Conservation (phyloP, 2,329 filamentous ascomycete genomes). For the Boeremia exigua region DNA sequence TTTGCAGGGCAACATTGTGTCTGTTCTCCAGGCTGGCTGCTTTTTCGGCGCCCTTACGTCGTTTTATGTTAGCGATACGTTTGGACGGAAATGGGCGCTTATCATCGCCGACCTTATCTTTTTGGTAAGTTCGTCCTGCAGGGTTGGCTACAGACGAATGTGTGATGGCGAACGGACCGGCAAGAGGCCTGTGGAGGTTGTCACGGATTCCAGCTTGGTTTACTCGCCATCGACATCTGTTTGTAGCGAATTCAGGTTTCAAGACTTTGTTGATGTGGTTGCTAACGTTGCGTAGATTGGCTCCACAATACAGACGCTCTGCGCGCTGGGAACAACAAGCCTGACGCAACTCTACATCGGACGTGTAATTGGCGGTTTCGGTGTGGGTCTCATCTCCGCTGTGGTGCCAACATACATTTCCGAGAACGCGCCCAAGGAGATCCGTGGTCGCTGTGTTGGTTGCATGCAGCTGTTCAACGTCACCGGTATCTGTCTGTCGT, state of each 20-base stretch:
- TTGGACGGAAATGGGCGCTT: constrained; percentile 51
- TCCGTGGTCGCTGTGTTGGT: constrained; percentile 47
- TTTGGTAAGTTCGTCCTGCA: constrained; percentile 19
- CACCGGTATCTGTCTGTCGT: constrained; percentile 57
- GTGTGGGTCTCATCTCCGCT: constrained; percentile 51
- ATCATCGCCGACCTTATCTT: constrained; percentile 53
- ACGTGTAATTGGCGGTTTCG: constrained; percentile 53
- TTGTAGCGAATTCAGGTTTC: no score
- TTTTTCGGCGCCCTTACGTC: constrained; percentile 53
- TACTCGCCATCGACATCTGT: no score
- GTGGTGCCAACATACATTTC: constrained; percentile 54
- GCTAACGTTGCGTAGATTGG: constrained; percentile 30
- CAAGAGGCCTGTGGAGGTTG: no score
- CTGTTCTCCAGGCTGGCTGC: constrained; percentile 53
- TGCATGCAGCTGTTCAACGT: constrained; percentile 52
- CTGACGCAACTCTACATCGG: constrained; percentile 52
- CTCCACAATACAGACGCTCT: constrained; percentile 50
- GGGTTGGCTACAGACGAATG: no score
- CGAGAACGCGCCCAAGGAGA: constrained; percentile 54
- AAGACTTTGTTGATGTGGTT: no score
- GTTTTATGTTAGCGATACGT: constrained; percentile 52
- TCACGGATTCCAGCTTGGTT: no score
- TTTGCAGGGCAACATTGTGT: constrained; percentile 53
- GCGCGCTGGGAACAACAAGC: constrained; percentile 42
- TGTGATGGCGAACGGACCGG: no score